Conservation (phyloP, 371 early-diverging fungal genomes). For the Mucor saturninus region DNA sequence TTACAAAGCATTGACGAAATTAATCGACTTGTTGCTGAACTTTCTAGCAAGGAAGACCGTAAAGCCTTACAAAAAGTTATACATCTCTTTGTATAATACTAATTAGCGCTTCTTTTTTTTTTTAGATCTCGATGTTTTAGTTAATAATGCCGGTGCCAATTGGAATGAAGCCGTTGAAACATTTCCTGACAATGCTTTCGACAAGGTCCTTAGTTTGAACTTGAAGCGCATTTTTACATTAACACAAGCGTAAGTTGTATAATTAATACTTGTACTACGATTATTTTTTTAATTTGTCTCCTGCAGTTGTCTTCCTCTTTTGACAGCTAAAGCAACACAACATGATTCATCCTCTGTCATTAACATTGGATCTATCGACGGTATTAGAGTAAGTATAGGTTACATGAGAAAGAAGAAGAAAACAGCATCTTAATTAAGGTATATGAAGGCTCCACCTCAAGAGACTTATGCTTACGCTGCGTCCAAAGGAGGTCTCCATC, state of each 20-base stretch:
- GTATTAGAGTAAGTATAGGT: slow-evolving; percentile 49
- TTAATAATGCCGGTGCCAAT: slow-evolving; percentile 87
- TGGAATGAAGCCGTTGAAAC: slow-evolving; percentile 56
- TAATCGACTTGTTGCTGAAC: slow-evolving; percentile 58
- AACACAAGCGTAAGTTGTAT: slow-evolving; percentile 67
- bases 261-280: no score
- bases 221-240: slow-evolving; percentile 80
- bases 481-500: slow-evolving; percentile 81
- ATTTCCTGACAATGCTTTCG: slow-evolving; percentile 71
- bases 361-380: slow-evolving; percentile 76
- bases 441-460: slow-evolving; percentile 41
- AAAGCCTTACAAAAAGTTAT: slow-evolving; percentile 12
- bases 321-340: slow-evolving; percentile 64
- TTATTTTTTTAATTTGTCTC: no score
- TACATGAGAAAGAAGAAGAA: no score
- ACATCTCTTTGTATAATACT: neutral
- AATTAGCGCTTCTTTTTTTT: neutral
- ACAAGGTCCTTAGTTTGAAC: slow-evolving; percentile 84
- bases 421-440: no score
- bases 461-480: slow-evolving; percentile 78
- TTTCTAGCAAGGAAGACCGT: slow-evolving; percentile 66
- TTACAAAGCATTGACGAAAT: slow-evolving; percentile 64
- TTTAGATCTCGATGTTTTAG: slow-evolving; percentile 76
- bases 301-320: slow-evolving; percentile 64
- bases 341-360: slow-evolving; percentile 53